Evolutionary conservation across 768 basidiomycete species (phyloP), one percentile per base, ranked within the genome.

Genomic region (Mrakia hoshinonis): DNA sequence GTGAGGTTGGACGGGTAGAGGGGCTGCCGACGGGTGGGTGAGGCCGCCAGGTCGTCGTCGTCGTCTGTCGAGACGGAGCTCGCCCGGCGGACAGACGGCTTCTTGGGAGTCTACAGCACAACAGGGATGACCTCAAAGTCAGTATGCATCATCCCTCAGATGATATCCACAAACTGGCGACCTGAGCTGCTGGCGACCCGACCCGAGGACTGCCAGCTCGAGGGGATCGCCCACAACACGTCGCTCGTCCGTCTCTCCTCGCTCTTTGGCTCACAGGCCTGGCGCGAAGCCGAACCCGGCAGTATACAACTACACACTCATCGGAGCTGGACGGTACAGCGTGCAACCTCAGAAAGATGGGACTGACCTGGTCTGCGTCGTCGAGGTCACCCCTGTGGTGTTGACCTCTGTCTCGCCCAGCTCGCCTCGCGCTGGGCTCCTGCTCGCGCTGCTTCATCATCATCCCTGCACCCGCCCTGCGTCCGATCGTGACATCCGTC

Each of bases 381-480:
- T 61, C 34, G 18, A 36, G 15, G 31, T 9, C 36, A 31, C 58
- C 58, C 34, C 34, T 34, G 18, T 61, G 34, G 31, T 61, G 34
- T 36, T 20, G 31, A 36, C 58, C 58, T 61, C 55, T 34, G 20
- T 36, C 58, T 38, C 54, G 31, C 36, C 58, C 34, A 11, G 2
- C 18, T 22, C 15, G 18, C 58, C 3, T 61, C 7, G 6, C 15
- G 43, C 6, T 43, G 15, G 43, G 43, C 43, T n/a, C 43, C 43
- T 43, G 43, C 6, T 43, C 7, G 43, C n/a, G n/a, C n/a, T n/a
- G n/a, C 54, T 55, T 55, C 26, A 55, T 15, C 46, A 20, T 20
- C 54, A 55, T 55, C 29, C 54, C 54, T 18, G 54, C 54, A 29
- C 58, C 58, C 31, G 58, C 58, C 18, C n/a, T 61, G 31, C 34